phyloP scores from a whole-genome alignment of 495 filamentous ascomycete species.

The Ramalina peruviana region DNA sequence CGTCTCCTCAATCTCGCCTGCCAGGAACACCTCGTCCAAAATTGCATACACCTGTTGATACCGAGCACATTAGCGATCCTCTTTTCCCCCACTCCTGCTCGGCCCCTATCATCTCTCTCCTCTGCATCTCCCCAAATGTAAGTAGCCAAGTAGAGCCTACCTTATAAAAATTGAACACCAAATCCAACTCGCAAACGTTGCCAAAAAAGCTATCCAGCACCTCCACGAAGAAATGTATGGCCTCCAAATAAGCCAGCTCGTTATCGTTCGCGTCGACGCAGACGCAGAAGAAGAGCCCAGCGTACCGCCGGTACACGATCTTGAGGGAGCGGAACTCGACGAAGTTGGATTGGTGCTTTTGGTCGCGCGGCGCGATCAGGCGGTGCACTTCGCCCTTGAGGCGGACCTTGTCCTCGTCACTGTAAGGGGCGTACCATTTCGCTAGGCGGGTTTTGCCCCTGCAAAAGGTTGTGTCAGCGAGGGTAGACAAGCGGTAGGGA shows the following conservation, averaged over 20 bases:
- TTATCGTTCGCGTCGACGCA: slow-evolving; percentile 99
- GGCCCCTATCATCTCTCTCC: neutral
- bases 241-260: slow-evolving; percentile 91
- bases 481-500: too few relatives aligned
- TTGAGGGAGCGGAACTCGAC: slow-evolving; percentile 85
- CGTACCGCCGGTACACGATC: slow-evolving; percentile 93
- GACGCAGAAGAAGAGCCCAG: slow-evolving; percentile 95
- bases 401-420: slow-evolving; percentile 91
- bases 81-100: neutral
- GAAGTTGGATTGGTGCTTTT: slow-evolving; percentile 99
- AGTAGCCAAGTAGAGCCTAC: slow-evolving; percentile 21
- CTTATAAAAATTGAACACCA: slow-evolving; percentile 98
- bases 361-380: slow-evolving; percentile 89
- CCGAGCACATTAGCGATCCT: slow-evolving; percentile 17
- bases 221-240: slow-evolving; percentile 98
- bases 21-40: slow-evolving; percentile 91
- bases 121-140: neutral
- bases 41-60: slow-evolving; percentile 79
- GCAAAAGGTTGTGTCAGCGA: slow-evolving; percentile 7
- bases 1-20: slow-evolving; percentile 95
- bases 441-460: slow-evolving; percentile 97
- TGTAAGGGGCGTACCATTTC: slow-evolving; percentile 98
- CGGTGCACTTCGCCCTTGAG: slow-evolving; percentile 95
- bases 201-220: slow-evolving; percentile 97
- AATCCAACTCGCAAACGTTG: slow-evolving; percentile 95